Evolutionary conservation across 345 rosid species (phyloP), one percentile per base, ranked within the genome.

Genomic region (Nasturtium officinale): DNA sequence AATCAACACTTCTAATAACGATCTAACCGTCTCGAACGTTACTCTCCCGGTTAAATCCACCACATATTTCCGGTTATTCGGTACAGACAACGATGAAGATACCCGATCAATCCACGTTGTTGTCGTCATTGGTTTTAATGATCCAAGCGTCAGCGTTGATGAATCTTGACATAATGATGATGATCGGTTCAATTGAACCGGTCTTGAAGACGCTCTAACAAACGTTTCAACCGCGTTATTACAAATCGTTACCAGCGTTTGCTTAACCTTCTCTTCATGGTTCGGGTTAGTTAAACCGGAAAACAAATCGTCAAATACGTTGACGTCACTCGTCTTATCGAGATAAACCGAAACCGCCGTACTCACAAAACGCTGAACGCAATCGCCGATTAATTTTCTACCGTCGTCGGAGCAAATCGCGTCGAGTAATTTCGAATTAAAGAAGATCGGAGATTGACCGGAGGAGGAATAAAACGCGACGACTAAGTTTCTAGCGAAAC

Each of bases 281-380:
- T 88, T 86, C 1, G 97, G 92, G 47, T 91, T 87, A 0, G 95
- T 89, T 82, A 91, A 55, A 50, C 95, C 96, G 0, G 85, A 61
- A 64, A 94, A 88, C 3, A 94, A 63, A 47, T 89, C 88, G 61
- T 91, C 87, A 20, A 76, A 88, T 5, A 83, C 70, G 85, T 89
- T 89, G 28, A 86, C 65, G 9, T 84, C 80, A 73, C 61, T 80
- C 9, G 97, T 94, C 77, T 85, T 89, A 46, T 89, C 98, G 21
- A 94, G 87, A 79, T 82, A 94, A 59, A 89, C 88, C 33, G 95
- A 74, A 61, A 94, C 94, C n/a, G 91, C 90, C 0, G 96, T 78
- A 64, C 89, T 85, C 45, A 87, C 98, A 53, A 91, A 87, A 67
- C 84, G 63, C 82, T 88, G 91, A 75, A 88, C 82, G 61, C 86